Percentiles rank a stretch among this genome's conserved stretches.
phyloP scores from a whole-genome alignment of 345 rosid genomes.

The Lumnitzera racemosa region DNA sequence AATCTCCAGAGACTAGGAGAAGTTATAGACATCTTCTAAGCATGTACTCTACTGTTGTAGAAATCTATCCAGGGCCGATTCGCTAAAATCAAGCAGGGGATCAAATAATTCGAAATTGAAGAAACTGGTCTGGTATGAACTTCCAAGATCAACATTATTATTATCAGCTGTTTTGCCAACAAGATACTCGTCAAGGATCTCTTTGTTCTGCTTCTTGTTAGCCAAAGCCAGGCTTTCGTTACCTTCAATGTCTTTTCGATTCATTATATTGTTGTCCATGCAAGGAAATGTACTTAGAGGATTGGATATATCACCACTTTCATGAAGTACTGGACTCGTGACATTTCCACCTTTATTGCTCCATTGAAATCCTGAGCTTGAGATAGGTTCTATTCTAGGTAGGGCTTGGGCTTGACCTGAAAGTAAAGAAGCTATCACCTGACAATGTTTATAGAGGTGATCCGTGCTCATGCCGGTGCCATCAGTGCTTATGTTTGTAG shows the following conservation, averaged over 20 bases:
- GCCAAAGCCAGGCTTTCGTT: constrained; percentile 10
- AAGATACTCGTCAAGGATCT: constrained; percentile 10
- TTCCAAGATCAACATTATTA: constrained; percentile 9
- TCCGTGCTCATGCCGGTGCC: constrained; percentile 21
- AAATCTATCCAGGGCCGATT: not conserved
- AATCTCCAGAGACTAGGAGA: constrained; percentile 1
- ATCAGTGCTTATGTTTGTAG: constrained; percentile 1
- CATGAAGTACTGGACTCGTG: not conserved
- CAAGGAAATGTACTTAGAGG: constrained; percentile 21
- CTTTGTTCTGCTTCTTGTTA: constrained; percentile 11
- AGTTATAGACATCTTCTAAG: too few relatives aligned
- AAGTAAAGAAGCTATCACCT: constrained; percentile 26
- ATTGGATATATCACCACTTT: constrained; percentile 10
- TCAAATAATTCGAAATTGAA: constrained; percentile 17
- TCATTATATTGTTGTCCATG: constrained; percentile 12
- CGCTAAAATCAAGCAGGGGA: constrained; percentile 11
- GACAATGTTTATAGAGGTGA: constrained; percentile 31
- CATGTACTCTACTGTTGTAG: not conserved
- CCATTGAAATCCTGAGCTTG: constrained; percentile 17
- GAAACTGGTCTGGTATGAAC: constrained; percentile 16
- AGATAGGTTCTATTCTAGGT: constrained; percentile 19
- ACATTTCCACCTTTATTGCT: constrained; percentile 11
- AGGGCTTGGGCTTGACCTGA: constrained; percentile 23
- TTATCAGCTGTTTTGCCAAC: constrained; percentile 3
- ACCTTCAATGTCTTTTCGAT: constrained; percentile 20